Percentiles rank a stretch among this genome's conserved stretches.
Evolutionary conservation across 2,329 filamentous ascomycete species (phyloP).

Genomic region (Claviceps sp.): DNA sequence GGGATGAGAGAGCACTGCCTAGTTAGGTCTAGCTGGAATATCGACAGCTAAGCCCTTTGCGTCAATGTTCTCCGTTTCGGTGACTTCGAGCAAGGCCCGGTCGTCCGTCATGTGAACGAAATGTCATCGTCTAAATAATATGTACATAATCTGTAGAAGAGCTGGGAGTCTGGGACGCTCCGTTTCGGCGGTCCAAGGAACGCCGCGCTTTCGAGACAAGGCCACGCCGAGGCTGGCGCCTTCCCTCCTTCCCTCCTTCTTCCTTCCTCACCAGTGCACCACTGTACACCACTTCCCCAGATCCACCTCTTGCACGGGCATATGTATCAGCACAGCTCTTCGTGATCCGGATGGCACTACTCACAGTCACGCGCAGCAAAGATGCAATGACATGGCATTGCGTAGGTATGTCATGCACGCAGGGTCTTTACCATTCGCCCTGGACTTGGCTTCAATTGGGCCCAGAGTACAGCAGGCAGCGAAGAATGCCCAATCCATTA

Average conservation of each 20-base stretch:
- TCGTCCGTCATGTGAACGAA: constrained; percentile 4
- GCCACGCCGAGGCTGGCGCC: neutral
- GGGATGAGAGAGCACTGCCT: neutral
- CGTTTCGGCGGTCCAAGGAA: constrained; percentile 1
- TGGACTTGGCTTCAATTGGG: neutral
- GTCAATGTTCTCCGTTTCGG: neutral
- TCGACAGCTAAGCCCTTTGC: neutral
- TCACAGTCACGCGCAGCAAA: constrained; percentile 4
- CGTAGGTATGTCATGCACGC: neutral
- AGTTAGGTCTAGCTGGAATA: neutral
- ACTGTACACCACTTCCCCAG: neutral
- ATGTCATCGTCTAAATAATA: neutral
- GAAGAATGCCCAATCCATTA: neutral
- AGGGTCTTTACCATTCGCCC: neutral
- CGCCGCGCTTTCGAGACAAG: neutral
- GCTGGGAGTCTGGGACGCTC: neutral
- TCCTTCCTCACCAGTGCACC: neutral
- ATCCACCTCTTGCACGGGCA: neutral
- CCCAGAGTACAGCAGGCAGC: neutral
- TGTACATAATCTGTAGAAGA: neutral
- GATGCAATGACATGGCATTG: neutral
- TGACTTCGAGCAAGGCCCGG: neutral
- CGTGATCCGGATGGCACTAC: constrained; percentile 4
- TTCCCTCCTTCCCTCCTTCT: neutral
- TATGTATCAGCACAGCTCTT: neutral